These are phyloP conservation scores for Gastroboletus turbinatus DNA, from an alignment of 1,284 basidiomycete genomes.

Conservation along the genomic window DNA sequence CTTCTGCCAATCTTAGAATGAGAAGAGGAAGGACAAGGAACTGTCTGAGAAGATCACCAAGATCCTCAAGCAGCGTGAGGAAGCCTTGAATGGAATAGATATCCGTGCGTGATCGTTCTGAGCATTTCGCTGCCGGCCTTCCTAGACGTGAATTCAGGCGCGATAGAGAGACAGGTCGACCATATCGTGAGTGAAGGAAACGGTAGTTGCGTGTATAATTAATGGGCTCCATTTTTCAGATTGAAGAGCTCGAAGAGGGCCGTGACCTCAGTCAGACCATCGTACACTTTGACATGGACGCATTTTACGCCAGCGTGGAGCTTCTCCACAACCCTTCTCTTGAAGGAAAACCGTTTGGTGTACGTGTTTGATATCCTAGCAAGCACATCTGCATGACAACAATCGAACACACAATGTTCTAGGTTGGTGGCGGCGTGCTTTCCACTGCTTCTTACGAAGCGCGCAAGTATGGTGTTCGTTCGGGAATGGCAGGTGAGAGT, in stretches of 20 bases:
- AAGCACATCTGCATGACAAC: neutral
- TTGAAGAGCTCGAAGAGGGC: conserved; percentile 72
- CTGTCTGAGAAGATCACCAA: conserved; percentile 69
- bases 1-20: conserved; percentile 53
- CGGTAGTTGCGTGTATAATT: conserved; percentile 35
- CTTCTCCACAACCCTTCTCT: conserved; percentile 78
- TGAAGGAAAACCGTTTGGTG: conserved; percentile 85
- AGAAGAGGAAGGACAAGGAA: conserved; percentile 81
- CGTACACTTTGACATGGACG: conserved; percentile 88
- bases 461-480: conserved; percentile 83
- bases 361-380: conserved; percentile 40
- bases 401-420: neutral
- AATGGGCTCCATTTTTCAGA: conserved; percentile 40
- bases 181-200: conserved; percentile 22
- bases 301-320: conserved; percentile 75
- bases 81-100: conserved; percentile 55
- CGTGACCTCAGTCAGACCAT: conserved; percentile 83
- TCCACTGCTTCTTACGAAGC: conserved; percentile 92
- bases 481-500: conserved; percentile 80
- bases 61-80: conserved; percentile 66
- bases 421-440: conserved; percentile 79
- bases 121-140: neutral
- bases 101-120: conserved; percentile 46
- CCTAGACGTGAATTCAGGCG: conserved; percentile 14
- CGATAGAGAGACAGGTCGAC: conserved; percentile 30